Conservation (phyloP, 805 yeast genomes). For the Ascoidea asiatica region DNA sequence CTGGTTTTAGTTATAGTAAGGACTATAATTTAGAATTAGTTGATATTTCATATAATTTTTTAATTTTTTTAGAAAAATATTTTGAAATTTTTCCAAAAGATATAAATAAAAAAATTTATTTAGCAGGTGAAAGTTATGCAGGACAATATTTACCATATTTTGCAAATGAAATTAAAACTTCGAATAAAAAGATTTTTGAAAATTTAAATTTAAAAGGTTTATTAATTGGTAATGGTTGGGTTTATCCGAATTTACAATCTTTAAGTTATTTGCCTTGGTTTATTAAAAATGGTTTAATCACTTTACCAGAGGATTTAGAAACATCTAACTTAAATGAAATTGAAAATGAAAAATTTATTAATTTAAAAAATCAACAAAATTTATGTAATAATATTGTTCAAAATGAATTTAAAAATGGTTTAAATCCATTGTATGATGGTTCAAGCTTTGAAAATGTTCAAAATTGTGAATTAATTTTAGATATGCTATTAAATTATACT, state of each 20-base stretch:
- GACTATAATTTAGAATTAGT: constrained; percentile 38
- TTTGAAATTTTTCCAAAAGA: constrained; percentile 66
- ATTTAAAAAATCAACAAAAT: constrained; percentile 36
- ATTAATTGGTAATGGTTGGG: constrained; percentile 89
- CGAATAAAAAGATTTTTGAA: constrained; percentile 4
- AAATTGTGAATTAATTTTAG: constrained; percentile 7
- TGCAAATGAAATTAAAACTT: constrained; percentile 44
- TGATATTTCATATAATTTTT: constrained; percentile 48
- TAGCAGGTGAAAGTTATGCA: constrained; percentile 95
- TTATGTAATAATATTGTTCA: constrained; percentile 43
- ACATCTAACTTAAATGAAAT: constrained; percentile 9
- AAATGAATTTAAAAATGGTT: constrained; percentile 3
- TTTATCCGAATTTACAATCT: constrained; percentile 78
- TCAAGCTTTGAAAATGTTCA: background rate
- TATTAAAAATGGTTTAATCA: constrained; percentile 44
- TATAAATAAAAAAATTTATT: constrained; percentile 41
- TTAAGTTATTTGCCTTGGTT: constrained; percentile 68
- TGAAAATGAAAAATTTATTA: constrained; percentile 24
- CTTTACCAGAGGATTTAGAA: background rate
- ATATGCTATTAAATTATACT: constrained; percentile 12
- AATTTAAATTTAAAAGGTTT: constrained; percentile 44
- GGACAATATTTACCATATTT: constrained; percentile 93
- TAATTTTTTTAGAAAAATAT: constrained; percentile 52
- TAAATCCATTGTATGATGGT: background rate
- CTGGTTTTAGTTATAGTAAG: constrained; percentile 66